Conservation (phyloP, 495 filamentous ascomycete species). For the Xylaria venustula region DNA sequence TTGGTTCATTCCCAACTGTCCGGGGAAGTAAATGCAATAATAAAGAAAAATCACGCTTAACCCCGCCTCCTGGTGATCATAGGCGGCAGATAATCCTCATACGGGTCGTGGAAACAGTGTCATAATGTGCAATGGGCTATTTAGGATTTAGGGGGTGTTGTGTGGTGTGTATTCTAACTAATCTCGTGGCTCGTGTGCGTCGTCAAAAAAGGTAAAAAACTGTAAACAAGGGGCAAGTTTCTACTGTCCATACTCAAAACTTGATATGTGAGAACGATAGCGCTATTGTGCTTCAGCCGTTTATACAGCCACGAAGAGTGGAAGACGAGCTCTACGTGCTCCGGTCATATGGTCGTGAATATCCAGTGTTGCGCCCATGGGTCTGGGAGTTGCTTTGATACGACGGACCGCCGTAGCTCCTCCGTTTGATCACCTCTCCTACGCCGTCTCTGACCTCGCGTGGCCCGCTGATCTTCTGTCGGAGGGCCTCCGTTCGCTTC, state of each 20-base stretch:
- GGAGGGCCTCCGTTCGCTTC: conserved; percentile 62
- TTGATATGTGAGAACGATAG: neutral
- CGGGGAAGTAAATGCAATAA: neutral
- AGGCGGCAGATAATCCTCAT: neutral
- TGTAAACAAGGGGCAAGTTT: neutral
- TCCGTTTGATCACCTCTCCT: conserved; percentile 48
- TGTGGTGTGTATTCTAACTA: conserved; percentile 12
- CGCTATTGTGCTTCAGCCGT: neutral
- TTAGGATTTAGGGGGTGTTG: conserved; percentile 8
- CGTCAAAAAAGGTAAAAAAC: conserved; percentile 1
- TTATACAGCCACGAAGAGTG: neutral
- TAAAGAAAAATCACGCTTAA: neutral
- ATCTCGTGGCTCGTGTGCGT: conserved; percentile 26
- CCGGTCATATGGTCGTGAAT: neutral
- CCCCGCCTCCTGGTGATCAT: neutral
- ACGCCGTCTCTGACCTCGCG: conserved; percentile 50
- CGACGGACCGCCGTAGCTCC: conserved; percentile 30
- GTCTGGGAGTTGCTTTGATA: conserved; percentile 24
- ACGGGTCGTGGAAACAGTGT: neutral
- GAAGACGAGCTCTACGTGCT: neutral
- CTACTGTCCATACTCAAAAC: neutral
- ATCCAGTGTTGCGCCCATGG: neutral
- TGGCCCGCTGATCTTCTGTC: conserved; percentile 62
- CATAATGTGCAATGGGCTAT: neutral
- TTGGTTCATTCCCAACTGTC: neutral